Conservation (phyloP, 768 basidiomycete genomes). For the Russula abietina region DNA sequence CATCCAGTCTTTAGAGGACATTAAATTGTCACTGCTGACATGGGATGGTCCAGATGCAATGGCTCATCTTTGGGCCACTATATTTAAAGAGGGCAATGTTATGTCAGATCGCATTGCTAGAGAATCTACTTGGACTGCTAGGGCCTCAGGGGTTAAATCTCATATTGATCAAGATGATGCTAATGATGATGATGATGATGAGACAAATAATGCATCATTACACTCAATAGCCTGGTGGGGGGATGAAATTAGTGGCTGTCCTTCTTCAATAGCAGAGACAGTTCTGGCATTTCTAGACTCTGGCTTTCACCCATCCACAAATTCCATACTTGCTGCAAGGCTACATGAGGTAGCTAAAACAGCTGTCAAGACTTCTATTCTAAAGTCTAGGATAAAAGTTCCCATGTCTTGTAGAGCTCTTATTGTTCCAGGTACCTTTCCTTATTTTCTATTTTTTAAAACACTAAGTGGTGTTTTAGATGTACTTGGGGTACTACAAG, state of each 20-base stretch:
- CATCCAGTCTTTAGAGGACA: conserved; percentile 26
- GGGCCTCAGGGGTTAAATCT: conserved; percentile 26
- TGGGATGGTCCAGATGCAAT: conserved; percentile 26
- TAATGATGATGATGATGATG: conserved; percentile 25
- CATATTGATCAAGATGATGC: conserved; percentile 27
- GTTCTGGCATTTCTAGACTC: conserved; percentile 49
- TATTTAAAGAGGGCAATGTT: conserved; percentile 27
- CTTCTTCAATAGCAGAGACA: conserved; percentile 60
- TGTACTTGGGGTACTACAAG: conserved; percentile 43
- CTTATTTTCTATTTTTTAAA: not conserved
- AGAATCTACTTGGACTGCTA: conserved; percentile 27
- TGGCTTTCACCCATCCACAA: conserved; percentile 49
- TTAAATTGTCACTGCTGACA: conserved; percentile 27
- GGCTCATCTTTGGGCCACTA: conserved; percentile 26
- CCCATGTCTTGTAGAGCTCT: conserved; percentile 57
- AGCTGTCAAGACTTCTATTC: conserved; percentile 38
- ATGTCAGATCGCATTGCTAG: conserved; percentile 27
- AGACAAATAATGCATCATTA: conserved; percentile 28
- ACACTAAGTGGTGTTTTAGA: conserved; percentile 35
- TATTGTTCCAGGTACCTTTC: conserved; percentile 47
- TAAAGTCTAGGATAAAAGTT: conserved; percentile 45
- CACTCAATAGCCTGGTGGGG: conserved; percentile 63
- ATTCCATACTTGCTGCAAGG: conserved; percentile 48
- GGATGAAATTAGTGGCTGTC: conserved; percentile 55
- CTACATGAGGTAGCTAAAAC: conserved; percentile 44